Base-by-base conservation (phyloP, 805 yeast species). In the Torulaspora indica region DNA sequence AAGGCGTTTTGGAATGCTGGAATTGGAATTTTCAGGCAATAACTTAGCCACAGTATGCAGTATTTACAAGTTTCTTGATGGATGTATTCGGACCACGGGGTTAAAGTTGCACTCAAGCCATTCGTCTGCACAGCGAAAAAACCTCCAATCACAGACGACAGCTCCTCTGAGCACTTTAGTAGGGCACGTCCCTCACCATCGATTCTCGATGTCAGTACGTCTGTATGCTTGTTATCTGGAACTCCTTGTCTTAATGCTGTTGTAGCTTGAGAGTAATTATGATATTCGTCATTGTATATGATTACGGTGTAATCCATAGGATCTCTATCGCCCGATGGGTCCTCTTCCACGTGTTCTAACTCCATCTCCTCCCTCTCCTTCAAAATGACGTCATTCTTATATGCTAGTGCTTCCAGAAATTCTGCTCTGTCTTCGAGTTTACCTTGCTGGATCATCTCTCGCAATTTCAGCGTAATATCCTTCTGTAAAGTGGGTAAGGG, bases 221-320 rank as follows among this genome's bases (percentile, higher is more conserved):
- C 68, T 2, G 58, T 60, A 37, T 62, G 66, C 18, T 55, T 51
- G 41, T 61, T 61, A 47, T 64, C 68, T 3, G 68, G 68, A 3
- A 56, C 61, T 24, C 68, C 68, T 47, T 64, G 68, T 42, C 66
- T 59, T 20, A 81, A 70, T 3, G 79, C 77, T 9, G 63, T 60
- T 13, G 67, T 69, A 1, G 85, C 85, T 45, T 77, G 76, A 2
- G 72, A 68, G 51, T 73, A 76, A 53, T 78, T 76, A 55, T 85
- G 93, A 51, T 70, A 72, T 55, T 85, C 93, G 57, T 85, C 95
- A 60, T 85, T 85, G 84, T 90, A 85, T n/a, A 83, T 68, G 17
- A 81, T 57, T 25, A 84, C 67, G 33, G 69, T 64, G 67, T 75
- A 80, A 10, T 68, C 63, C 15, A 63, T 54, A 28, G 51, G 37